phyloP scores from a whole-genome alignment of 306 rosid species.

The Luffa acutangula region DNA sequence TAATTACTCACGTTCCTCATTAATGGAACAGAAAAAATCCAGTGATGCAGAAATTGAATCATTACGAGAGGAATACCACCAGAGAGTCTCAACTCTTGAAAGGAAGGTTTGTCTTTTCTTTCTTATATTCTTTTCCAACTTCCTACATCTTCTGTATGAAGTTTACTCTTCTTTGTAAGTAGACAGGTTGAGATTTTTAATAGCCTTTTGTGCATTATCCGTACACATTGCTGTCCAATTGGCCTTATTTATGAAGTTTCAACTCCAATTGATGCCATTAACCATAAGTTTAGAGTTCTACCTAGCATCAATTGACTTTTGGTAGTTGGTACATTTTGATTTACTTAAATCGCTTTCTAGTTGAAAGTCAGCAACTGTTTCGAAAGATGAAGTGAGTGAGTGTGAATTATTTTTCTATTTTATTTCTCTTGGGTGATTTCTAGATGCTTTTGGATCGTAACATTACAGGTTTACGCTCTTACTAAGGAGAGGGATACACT shows the following conservation, averaged over 20 bases:
- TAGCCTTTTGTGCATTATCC: background rate
- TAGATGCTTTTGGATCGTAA: constrained; percentile 13
- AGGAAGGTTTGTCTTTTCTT: constrained; percentile 54
- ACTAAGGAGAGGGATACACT: constrained; percentile 96
- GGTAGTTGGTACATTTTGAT: background rate
- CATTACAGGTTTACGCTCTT: constrained; percentile 79
- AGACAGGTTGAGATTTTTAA: background rate
- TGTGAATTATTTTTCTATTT: background rate
- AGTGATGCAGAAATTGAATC: constrained; percentile 89
- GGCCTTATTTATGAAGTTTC: background rate
- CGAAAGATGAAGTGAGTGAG: background rate
- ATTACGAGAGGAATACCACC: constrained; percentile 97
- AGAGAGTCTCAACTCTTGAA: constrained; percentile 79
- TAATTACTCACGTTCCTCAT: background rate
- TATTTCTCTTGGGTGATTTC: background rate
- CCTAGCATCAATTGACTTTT: background rate
- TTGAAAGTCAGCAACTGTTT: background rate
- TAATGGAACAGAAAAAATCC: constrained; percentile 77
- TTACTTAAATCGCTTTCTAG: background rate
- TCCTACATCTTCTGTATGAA: background rate
- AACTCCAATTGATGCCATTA: background rate
- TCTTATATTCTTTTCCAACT: background rate
- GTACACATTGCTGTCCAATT: background rate
- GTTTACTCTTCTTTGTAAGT: background rate
- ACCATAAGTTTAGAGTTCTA: background rate